A percentile compares a stretch with the other conserved stretches of the same genome.
Evolutionary conservation across 2,329 filamentous ascomycete genomes (phyloP).

Genomic region (Leptoxyphium fumago): DNA sequence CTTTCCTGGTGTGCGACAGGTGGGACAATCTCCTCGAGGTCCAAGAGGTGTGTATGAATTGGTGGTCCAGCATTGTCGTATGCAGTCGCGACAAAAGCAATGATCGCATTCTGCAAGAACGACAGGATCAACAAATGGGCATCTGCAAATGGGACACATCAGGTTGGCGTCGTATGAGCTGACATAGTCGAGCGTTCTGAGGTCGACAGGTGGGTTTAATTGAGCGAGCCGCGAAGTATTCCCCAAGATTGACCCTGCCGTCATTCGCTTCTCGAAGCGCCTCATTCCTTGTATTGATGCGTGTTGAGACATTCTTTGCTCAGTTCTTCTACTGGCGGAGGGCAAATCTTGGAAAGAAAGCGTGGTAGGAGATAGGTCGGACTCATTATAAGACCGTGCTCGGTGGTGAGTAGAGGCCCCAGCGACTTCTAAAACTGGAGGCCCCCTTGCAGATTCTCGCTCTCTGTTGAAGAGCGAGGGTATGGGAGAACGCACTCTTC

Average conservation of each 20-base stretch:
- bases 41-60: conserved; percentile 19
- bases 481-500: not conserved
- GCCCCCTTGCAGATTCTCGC: not conserved
- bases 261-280: not conserved
- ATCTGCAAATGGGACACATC: conserved; percentile 50
- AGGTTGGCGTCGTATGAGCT: conserved; percentile 43
- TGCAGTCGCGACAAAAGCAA: conserved; percentile 46
- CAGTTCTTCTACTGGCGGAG: conserved; percentile 8
- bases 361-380: not conserved
- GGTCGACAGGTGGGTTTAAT: conserved; percentile 31
- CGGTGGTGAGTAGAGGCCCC: not conserved
- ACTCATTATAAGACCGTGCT: not conserved
- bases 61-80: conserved; percentile 33
- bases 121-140: conserved; percentile 44
- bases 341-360: not conserved
- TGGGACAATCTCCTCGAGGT: conserved; percentile 34
- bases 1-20: conserved; percentile 35
- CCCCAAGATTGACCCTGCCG: not conserved
- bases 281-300: not conserved
- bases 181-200: conserved; percentile 44
- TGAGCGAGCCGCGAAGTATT: not conserved
- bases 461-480: not conserved
- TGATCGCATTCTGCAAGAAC: conserved; percentile 45
- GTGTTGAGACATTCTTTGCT: conserved; percentile 5
- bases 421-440: not conserved